Percentiles rank a stretch among this genome's conserved stretches.
phyloP scores from a whole-genome alignment of 257 asterid genomes.

The Euphrasia confusa region DNA sequence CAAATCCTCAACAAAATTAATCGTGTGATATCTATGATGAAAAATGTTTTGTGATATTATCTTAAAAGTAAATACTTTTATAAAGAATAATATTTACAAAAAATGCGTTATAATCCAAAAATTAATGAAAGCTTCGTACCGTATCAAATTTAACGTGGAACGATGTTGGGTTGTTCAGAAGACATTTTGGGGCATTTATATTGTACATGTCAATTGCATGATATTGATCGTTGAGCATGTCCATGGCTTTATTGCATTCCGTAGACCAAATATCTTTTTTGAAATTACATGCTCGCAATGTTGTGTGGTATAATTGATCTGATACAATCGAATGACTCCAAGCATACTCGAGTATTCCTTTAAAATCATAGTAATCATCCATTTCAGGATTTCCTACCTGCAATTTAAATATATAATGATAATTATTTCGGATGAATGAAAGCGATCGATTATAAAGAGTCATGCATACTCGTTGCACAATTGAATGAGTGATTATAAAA shows the following conservation, averaged over 20 bases:
- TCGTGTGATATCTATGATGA: too few species aligned
- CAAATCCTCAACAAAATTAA: too few species aligned
- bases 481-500: too few species aligned
- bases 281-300: neutral
- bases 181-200: neutral
- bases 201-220: neutral
- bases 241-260: neutral
- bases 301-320: neutral
- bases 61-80: too few species aligned
- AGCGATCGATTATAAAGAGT: too few species aligned
- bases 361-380: neutral
- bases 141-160: neutral
- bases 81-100: too few species aligned
- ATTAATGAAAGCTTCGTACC: neutral
- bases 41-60: too few species aligned
- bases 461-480: too few species aligned
- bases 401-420: neutral
- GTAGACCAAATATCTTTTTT: neutral
- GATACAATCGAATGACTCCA: neutral
- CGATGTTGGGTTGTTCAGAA: neutral
- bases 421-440: too few species aligned
- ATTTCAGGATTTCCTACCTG: slow-evolving; percentile 3
- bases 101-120: too few species aligned
- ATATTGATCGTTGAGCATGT: neutral
- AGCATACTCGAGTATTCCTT: neutral